Evolutionary conservation across 1,139 yeast species (phyloP), one percentile per base, ranked within the genome.

Genomic region (Pichia sp.): DNA sequence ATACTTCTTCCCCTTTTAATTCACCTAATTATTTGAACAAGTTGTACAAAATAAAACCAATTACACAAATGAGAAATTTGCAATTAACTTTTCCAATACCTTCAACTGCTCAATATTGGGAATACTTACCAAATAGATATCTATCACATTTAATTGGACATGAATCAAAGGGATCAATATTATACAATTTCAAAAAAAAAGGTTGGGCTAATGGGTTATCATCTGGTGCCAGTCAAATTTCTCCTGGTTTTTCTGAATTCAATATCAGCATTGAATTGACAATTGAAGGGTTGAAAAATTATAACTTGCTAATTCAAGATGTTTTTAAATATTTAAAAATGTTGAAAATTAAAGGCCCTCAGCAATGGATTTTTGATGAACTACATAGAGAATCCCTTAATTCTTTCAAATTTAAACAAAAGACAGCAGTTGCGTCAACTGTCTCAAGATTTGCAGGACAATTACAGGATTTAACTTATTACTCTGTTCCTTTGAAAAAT

Each of bases 61-160:
- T 91, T 33, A 86, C 80, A 78, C 89, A 88, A 50, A 63, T 76
- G 38, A 80, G 83, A 58, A 72, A 72, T 49, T 59, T 91, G 35
- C 84, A 80, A 48, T 50, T 91, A 14, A 62, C 75, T 5, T 91
- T 91, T 60, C 69, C 76, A 46, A 74, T 85, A 13, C 96, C 96
- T 2, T 89, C 85, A 55, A 69, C 72, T 44, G 76, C 73, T 26
- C 63, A 65, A 14, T 63, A 71, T 41, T 84, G 91, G 85, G 73
- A 74, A 37, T 69, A 74, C 22, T 78, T 77, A 51, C 95, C 96
- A 0, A 70, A 75, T 11, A 75, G 72, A 40, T 84, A 87, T 60
- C 73, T 69, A 51, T 76, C 91, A 21, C 96, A 89, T 60, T 68
- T 91, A 43, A 64, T 91, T 42, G 97, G 98, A 26, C 97, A 91